phyloP scores from a whole-genome alignment of 306 rosid genomes.

The Alnus rubra region DNA sequence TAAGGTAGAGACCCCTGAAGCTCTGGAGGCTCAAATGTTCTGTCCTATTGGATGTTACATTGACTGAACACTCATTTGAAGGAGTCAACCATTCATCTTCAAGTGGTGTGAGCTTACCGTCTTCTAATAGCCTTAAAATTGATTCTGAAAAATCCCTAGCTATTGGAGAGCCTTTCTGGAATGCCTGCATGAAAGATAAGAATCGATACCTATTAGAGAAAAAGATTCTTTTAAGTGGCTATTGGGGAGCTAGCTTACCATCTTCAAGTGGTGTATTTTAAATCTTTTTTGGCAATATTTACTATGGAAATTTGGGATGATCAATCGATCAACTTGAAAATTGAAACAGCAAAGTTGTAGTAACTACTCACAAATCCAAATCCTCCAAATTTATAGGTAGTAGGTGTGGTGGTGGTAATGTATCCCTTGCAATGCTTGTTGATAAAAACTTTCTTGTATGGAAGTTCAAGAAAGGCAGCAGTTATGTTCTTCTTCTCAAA shows the following conservation, averaged over 20 bases:
- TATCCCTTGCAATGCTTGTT: conserved; percentile 47
- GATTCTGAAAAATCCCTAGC: conserved; percentile 57
- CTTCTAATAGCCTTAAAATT: conserved; percentile 45
- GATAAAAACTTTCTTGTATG: conserved; percentile 57
- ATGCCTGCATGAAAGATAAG: conserved; percentile 39
- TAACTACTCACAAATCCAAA: conserved; percentile 61
- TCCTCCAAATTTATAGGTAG: conserved; percentile 64
- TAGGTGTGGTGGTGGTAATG: conserved; percentile 32
- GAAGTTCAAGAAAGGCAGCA: conserved; percentile 76
- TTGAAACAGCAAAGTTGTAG: neutral
- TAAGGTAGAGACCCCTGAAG: conserved; percentile 58
- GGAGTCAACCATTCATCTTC: conserved; percentile 43
- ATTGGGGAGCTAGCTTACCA: too few species aligned
- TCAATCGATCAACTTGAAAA: neutral
- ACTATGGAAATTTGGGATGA: too few species aligned
- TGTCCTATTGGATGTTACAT: neutral
- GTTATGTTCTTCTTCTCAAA: conserved; percentile 38
- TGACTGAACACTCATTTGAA: conserved; percentile 21
- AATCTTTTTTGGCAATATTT: too few species aligned
- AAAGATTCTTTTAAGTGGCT: neutral
- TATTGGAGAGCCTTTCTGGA: conserved; percentile 75
- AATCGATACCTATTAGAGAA: too few species aligned
- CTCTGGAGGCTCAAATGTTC: conserved; percentile 45
- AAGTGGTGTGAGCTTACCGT: conserved; percentile 37
- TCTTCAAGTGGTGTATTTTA: too few species aligned